Evolutionary conservation across 768 basidiomycete genomes (phyloP), one percentile per base, ranked within the genome.

Genomic region (Lactarius evosmus): DNA sequence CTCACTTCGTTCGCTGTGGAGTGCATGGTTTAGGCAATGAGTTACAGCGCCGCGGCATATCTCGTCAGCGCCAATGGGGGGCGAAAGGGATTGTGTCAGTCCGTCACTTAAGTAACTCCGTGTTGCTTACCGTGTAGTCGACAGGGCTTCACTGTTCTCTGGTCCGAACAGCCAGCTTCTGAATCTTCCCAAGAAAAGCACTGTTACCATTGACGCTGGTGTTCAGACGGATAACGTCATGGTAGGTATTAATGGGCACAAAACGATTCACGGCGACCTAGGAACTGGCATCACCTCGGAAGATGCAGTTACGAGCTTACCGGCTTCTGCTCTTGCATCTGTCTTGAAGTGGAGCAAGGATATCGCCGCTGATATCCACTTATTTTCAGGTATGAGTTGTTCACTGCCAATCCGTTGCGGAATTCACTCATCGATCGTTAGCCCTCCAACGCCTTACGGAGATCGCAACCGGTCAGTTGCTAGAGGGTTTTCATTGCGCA

Each of bases 291-390:
- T 72, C 17, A 76, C 77, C 3, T 82, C 84, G 49, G 82, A 83
- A 56, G 83, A 83, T 65, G 84, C 85, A 17, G 71, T 75, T 56
- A 80, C 81, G 1, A 81, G 79, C n/a, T 70, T 88, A 40, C 78
- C 79, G 63, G 85, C 86, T 17, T 76, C 82, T 54, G 85, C 89
- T 70, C 75, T 89, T 14, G 83, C 84, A 27, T 83, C 86, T 0
- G 88, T 91, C 56, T 77, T 89, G 34, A 86, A 85, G 69, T 88
- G 86, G 83, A 88, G 85, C 68, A 86, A 87, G 71, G 85, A 87
- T 59, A 88, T 91, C 16, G 87, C 87, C 0, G 83, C 85, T 40
- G 86, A 88, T 71, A 87, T 89, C 46, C 87, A 88, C 66, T 73
- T 89, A 25, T 82, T 82, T 44, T 85, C 86, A 58, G 84, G 85